phyloP scores from a whole-genome alignment of 2,329 filamentous ascomycete species.

The Dryadomyces quercus-mongolicae region DNA sequence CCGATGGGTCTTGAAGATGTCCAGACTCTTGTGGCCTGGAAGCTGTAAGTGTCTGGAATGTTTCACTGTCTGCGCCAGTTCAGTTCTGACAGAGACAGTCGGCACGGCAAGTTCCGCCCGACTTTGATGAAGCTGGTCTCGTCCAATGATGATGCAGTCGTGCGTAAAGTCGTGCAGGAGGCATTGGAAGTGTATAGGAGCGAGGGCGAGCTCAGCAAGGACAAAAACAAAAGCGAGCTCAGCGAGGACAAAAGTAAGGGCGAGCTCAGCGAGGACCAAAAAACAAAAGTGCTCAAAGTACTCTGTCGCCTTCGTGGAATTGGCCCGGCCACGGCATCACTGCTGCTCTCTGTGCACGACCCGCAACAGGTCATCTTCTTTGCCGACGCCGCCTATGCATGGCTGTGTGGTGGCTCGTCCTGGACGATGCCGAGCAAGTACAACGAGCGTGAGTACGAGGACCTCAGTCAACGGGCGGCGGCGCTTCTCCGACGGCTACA shows the following conservation, averaged over 20 bases:
- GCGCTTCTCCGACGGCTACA: constrained; percentile 32
- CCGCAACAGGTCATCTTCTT: constrained; percentile 57
- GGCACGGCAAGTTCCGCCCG: constrained; percentile 51
- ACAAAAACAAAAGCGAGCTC: constrained; percentile 8
- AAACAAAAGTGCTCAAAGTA: constrained; percentile 14
- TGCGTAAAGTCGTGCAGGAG: constrained; percentile 35
- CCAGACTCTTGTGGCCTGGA: constrained; percentile 54
- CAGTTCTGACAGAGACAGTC: constrained; percentile 12
- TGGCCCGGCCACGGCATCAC: constrained; percentile 67
- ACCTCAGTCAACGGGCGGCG: constrained; percentile 33
- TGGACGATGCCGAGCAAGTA: constrained; percentile 51
- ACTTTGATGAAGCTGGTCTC: constrained; percentile 47
- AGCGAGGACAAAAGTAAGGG: not conserved
- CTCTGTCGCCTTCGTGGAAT: constrained; percentile 59
- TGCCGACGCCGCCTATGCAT: constrained; percentile 67
- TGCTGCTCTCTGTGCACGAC: constrained; percentile 55
- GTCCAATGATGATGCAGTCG: constrained; percentile 41
- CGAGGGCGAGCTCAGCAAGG: constrained; percentile 8
- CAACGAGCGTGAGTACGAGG: constrained; percentile 52
- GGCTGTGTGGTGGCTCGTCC: constrained; percentile 46
- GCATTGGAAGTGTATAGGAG: constrained; percentile 27
- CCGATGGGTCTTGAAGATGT: constrained; percentile 45
- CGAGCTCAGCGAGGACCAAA: not conserved
- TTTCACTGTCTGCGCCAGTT: too few species aligned
- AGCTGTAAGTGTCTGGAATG: constrained; percentile 39